Evolutionary conservation across 495 filamentous ascomycete species (phyloP), one percentile per base, ranked within the genome.

Genomic region (Amniculicola lignicola): DNA sequence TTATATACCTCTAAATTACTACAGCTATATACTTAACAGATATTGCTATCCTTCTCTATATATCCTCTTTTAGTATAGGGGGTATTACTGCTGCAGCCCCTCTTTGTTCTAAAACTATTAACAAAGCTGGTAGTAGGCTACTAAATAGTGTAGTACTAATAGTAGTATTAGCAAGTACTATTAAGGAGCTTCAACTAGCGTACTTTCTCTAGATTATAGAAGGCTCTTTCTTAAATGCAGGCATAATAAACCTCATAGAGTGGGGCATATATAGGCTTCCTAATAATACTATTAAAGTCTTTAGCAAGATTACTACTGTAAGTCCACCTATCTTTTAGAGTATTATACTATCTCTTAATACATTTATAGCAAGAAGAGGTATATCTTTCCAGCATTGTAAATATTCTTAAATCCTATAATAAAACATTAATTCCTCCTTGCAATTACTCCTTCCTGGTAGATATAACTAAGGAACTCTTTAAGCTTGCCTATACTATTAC

Each of bases 281-380:
- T 21, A 43, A 43, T 43, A 21, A 43, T 43, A 43, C 40, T 43
- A 43, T 43, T 21, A 21, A 25, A 22, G 19, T 43, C n/a, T 21
- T 43, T 21, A 43, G 40, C 22, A 43, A 43, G 40, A 43, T 43
- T 21, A 21, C 22, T 6, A n/a, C 40, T 43, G n/a, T 43, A 43
- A 43, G 40, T 43, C 5, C 22, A 43, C 22, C 40, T 43, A 43
- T 21, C 22, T 10, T 43, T 25, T 43, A 43, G 22, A 43, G 40
- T 43, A 43, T 43, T 21, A 21, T 21, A 43, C 22, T 6, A n/a
- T 43, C 40, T 43, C 40, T 43, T 43, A 43, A 33, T 43, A 21
- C n/a, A 43, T 43, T 43, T 43, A 21, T 43, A 43, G 40, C 22
- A 43, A 43, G 40, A 43, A 43, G 40, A 43, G 40, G 22, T 43